Percentiles rank a stretch among this genome's conserved stretches.
These are phyloP conservation scores for Saccharomycopsis crataegensis DNA, from an alignment of 1,139 yeast species.

Conservation along the genomic window DNA sequence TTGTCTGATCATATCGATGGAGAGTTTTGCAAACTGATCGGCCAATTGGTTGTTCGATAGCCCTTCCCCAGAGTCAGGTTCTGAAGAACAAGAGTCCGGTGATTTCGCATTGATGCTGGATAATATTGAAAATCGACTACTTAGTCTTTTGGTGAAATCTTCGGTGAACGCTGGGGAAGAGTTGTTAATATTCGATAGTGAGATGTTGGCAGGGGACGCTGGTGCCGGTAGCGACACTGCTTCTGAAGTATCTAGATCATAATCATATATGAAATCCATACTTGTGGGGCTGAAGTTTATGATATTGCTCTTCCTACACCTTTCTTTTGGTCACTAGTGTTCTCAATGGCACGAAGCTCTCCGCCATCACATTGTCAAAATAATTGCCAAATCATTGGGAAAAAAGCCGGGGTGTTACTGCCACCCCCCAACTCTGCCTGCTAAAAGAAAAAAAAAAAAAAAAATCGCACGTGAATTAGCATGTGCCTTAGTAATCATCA, in stretches of 20 bases:
- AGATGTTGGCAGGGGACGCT: neutral
- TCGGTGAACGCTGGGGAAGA: neutral
- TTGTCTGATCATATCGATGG: slow-evolving; percentile 5
- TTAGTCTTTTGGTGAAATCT: slow-evolving; percentile 7
- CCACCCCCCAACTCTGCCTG: no score
- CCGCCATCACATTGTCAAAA: no score
- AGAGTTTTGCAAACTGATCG: slow-evolving; percentile 10
- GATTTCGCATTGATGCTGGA: neutral
- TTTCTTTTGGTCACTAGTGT: no score
- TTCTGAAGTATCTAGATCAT: slow-evolving; percentile 10
- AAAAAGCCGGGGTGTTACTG: no score
- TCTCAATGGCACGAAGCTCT: no score
- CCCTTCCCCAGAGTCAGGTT: neutral
- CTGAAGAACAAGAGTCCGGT: neutral
- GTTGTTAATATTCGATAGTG: neutral
- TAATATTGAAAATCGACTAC: slow-evolving; percentile 4
- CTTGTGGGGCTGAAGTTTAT: no score
- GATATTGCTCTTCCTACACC: no score
- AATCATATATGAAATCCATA: slow-evolving; percentile 18
- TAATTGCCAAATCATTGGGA: no score
- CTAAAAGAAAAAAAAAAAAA: no score
- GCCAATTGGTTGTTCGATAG: neutral
- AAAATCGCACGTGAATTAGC: no score
- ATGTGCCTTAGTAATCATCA: no score
- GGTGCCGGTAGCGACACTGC: neutral